Percentiles rank a stretch among this genome's conserved stretches.
Conservation (phyloP, 306 rosid species). For the Carpinus viminea region DNA sequence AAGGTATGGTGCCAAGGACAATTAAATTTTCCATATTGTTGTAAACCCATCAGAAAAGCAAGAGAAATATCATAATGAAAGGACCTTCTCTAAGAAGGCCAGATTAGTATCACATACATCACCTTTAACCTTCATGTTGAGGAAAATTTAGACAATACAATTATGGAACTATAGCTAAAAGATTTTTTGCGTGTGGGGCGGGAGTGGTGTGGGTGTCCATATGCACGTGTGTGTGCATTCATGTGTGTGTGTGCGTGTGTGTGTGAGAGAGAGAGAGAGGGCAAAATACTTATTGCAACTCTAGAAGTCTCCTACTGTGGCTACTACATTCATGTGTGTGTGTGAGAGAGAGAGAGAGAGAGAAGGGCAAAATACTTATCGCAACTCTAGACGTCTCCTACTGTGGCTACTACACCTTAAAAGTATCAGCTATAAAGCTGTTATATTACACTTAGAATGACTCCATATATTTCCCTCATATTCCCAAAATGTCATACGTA, state of each 20-base stretch:
- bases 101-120: background rate
- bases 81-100: background rate
- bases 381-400: background rate
- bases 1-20: background rate
- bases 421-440: background rate
- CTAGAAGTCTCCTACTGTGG: too few species aligned
- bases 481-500: background rate
- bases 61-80: background rate
- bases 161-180: too few species aligned
- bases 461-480: background rate
- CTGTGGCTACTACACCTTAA: background rate
- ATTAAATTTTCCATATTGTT: background rate
- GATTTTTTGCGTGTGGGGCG: background rate
- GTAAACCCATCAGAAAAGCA: background rate
- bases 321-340: too few species aligned
- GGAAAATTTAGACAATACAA: too few species aligned
- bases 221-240: background rate
- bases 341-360: background rate
- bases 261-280: background rate
- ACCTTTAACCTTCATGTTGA: background rate
- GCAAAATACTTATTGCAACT: too few species aligned
- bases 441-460: background rate
- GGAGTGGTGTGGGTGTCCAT: background rate
- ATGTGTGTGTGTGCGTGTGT: background rate
- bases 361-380: background rate